A percentile compares a stretch with the other conserved stretches of the same genome.
These are phyloP conservation scores for Paulownia fortunei DNA, from an alignment of 257 asterid genomes.

Conservation along the genomic window DNA sequence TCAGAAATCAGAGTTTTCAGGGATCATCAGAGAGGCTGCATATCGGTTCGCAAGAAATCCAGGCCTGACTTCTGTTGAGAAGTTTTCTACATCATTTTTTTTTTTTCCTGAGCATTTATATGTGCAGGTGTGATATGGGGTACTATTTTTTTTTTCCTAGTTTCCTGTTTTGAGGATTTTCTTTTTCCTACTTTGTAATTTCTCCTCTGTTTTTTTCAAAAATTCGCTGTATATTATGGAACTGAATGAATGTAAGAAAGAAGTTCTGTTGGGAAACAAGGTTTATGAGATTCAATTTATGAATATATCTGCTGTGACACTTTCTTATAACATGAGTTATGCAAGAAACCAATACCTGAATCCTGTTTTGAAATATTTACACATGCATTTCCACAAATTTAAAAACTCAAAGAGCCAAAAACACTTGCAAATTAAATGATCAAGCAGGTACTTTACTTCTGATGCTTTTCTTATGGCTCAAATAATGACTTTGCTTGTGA, in stretches of 20 bases:
- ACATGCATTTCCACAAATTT: not conserved
- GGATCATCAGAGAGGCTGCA: conserved; percentile 79
- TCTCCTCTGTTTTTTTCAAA: not conserved
- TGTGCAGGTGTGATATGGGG: not conserved
- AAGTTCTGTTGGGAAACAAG: conserved; percentile 2
- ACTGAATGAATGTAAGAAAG: conserved; percentile 12
- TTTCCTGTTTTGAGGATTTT: not conserved
- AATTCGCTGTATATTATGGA: not conserved
- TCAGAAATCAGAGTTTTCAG: conserved; percentile 77
- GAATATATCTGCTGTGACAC: not conserved
- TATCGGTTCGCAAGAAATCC: conserved; percentile 69
- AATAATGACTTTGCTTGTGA: conserved; percentile 31
- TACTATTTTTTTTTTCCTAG: not conserved
- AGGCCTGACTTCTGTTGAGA: conserved; percentile 70
- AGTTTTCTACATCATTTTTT: not conserved
- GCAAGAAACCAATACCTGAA: not conserved
- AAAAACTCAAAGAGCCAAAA: not conserved
- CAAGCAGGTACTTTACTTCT: not conserved
- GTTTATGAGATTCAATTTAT: conserved; percentile 6
- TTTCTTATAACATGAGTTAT: too few relatives aligned
- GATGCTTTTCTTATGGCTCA: conserved; percentile 15
- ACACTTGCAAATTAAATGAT: not conserved
- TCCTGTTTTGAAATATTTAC: not conserved
- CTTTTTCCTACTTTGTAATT: not conserved
- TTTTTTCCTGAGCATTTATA: not conserved